Evolutionary conservation across 192 early-diverging fungal genomes (phyloP), one percentile per base, ranked within the genome.

Genomic region (Backusella macrospora): DNA sequence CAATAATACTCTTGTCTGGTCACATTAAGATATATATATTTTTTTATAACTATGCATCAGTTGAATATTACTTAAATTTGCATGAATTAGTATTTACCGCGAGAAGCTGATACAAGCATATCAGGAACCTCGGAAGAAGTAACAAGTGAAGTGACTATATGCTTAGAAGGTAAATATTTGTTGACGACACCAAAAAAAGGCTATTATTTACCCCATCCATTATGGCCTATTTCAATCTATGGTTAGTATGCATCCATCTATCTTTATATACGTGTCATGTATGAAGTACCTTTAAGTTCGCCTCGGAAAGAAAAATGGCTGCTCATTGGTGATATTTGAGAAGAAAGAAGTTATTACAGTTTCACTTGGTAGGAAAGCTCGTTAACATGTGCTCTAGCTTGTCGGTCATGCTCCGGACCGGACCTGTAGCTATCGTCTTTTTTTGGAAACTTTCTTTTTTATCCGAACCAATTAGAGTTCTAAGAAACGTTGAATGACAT

Each of bases 1-100:
- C 95, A 74, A 99, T 92, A 83, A 99, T 88, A 73, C 94, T 91
- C 93, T 98, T 99, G 92, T 98, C 96, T 94, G 68, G 12, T 74
- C 40, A 29, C 16, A 49, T 55, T 68, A 29, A 39, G 34, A n/a
- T n/a, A n/a, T n/a, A n/a, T n/a, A n/a, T n/a, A n/a, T n/a, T n/a
- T n/a, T n/a, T n/a, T n/a, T n/a, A n/a, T n/a, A n/a, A n/a, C n/a
- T n/a, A n/a, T n/a, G 9, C 13, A 12, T 6, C 5, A 45, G n/a
- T 47, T 59, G 13, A 18, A 21, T 23, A 59, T 59, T 13, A 9
- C 52, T 26, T 21, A 59, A 12, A 5, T 59, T 59, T 18, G 12
- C 26, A 26, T 59, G 26, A 34, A 34, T 34, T 14, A 49, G 13
- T 67, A 88, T 88, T 59, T 88, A 94, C 92, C 93, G 82, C 97